Base-by-base conservation (phyloP, 1,284 basidiomycete species). In the Heterobasidion parviporum region DNA sequence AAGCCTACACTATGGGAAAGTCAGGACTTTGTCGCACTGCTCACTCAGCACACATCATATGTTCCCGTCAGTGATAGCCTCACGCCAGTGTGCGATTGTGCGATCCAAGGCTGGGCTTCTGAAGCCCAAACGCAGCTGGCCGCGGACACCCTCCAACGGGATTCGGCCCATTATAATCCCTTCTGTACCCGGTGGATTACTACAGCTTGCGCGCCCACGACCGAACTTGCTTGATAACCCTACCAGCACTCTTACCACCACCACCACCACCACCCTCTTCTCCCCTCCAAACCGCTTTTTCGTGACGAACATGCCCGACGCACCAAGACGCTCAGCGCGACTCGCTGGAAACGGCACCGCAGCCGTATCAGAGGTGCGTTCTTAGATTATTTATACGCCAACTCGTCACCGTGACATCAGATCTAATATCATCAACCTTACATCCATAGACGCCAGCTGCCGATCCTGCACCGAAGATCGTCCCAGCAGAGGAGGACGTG, bases 291-390 rank as follows among this genome's bases (percentile, higher is more conserved):
- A 26, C 26, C 26, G 26, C 26, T 26, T 26, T 26, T 26, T 26
- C 26, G 26, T 6, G 26, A 26, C 38, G 5, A 36, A 18, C 6
- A 48, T 48, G 45, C 18, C 53, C 35, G 53, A 54, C 12, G 53
- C 20, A 47, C 53, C 53, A n/a, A 47, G 53, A 54, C 53, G 53
- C 6, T 54, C 53, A 10, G 7, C 53, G n/a, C 53, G 53, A n/a
- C 34, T 54, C 8, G 46, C 53, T 16, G 34, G 15, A 36, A 36
- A 18, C 3, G 34, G 18, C 16, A 45, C 26, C 15, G 44, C 44
- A 20, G 26, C 45, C n/a, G 16, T 3, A 9, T 16, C n/a, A 16
- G 41, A 43, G 35, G 52, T 53, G 6, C 12, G n/a, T 9, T 12
- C 20, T 20, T n/a, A 16, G 47, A 12, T 32, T 8, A 33, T 32